Conservation (phyloP, 106 monocot genomes). For the Dendrobium catenatum region DNA sequence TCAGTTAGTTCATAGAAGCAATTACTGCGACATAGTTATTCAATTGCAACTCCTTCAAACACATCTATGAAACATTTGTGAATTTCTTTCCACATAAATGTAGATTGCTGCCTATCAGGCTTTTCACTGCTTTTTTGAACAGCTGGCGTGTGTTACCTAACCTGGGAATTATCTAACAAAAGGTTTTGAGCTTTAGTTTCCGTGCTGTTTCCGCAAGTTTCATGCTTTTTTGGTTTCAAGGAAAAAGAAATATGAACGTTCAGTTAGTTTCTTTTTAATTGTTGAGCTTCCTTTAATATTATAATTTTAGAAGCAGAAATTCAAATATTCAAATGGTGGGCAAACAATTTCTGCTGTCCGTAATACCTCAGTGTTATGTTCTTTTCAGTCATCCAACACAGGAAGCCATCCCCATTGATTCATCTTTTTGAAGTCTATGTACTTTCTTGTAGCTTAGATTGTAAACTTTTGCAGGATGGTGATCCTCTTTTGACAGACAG, state of each 20-base stretch:
- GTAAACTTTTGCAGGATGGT: slow-evolving; percentile 51
- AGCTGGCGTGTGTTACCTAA: neutral
- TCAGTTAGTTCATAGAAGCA: neutral
- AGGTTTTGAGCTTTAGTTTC: neutral
- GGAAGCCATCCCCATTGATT: no score
- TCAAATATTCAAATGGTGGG: neutral
- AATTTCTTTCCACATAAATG: no score
- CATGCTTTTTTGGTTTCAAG: neutral
- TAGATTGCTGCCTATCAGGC: no score
- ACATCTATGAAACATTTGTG: no score
- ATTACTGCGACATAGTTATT: neutral
- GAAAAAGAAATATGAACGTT: neutral
- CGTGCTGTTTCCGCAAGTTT: neutral
- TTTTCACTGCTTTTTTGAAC: neutral
- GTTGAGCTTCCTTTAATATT: neutral
- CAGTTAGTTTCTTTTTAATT: neutral
- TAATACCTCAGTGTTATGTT: neutral
- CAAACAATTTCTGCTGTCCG: neutral
- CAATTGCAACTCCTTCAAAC: neutral
- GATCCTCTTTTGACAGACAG: slow-evolving; percentile 80
- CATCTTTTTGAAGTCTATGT: neutral
- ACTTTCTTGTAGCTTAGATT: neutral
- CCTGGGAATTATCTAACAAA: neutral
- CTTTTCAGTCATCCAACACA: neutral
- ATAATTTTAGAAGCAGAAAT: neutral